phyloP scores from a whole-genome alignment of 192 early-diverging fungal genomes.

The Mortierella hygrophila region DNA sequence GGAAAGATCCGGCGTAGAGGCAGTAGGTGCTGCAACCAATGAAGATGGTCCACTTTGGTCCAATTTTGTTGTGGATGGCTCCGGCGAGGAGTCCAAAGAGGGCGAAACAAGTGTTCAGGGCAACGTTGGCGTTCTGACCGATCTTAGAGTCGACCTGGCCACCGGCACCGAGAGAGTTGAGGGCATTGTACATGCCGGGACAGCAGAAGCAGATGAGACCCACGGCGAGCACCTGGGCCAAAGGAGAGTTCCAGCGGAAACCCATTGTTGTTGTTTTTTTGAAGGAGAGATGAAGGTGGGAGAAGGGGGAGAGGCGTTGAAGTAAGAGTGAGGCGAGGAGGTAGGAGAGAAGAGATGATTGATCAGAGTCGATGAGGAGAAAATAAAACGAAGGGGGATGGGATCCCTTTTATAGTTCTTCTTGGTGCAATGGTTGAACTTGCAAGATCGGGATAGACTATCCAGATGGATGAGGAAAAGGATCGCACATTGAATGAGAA shows the following conservation, averaged over 20 bases:
- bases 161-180: conserved; percentile 71
- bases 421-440: not conserved
- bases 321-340: not conserved
- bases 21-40: conserved; percentile 63
- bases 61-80: conserved; percentile 78
- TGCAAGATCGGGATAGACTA: not conserved
- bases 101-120: conserved; percentile 78
- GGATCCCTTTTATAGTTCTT: conserved; percentile 1
- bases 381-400: conserved; percentile 4
- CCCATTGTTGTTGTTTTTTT: conserved; percentile 18
- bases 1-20: conserved; percentile 78
- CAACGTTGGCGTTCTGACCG: conserved; percentile 78
- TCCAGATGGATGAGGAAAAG: not conserved
- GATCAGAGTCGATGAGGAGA: conserved; percentile 16
- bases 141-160: conserved; percentile 67
- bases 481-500: not conserved
- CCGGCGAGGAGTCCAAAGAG: conserved; percentile 78
- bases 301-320: not conserved
- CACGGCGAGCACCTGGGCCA: conserved; percentile 76
- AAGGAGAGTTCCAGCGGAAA: conserved; percentile 51
- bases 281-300: not conserved
- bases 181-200: conserved; percentile 79
- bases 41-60: conserved; percentile 72
- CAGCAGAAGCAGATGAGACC: conserved; percentile 80
- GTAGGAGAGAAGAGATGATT: not conserved